Conservation (phyloP, 176 grass and related monocot genomes). For the Calamus simplicifolius region DNA sequence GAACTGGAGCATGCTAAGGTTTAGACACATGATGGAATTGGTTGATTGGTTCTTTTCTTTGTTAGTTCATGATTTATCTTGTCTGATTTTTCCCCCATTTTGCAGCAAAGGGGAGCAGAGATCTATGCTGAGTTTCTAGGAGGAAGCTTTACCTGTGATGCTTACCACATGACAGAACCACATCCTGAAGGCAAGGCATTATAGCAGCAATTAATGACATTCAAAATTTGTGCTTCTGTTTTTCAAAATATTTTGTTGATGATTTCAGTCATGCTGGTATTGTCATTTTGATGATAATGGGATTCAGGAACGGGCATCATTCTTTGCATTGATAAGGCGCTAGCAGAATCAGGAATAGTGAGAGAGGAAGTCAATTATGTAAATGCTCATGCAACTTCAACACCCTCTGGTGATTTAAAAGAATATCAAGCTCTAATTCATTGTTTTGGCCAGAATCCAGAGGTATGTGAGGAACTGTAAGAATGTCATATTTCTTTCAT, state of each 20-base stretch:
- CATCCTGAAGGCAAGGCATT: conserved; percentile 80
- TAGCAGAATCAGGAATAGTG: conserved; percentile 65
- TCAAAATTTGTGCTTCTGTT: conserved; percentile 1
- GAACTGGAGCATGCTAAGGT: conserved; percentile 99
- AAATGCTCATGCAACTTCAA: conserved; percentile 99
- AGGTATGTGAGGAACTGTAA: conserved; percentile 39
- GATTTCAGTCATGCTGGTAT: neutral
- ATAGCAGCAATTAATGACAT: neutral
- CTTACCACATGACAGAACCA: conserved; percentile 97
- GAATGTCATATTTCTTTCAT: conserved; percentile 4
- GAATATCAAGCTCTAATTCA: conserved; percentile 84
- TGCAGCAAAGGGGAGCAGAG: conserved; percentile 85
- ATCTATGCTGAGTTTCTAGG: conserved; percentile 97
- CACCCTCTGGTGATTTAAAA: conserved; percentile 83
- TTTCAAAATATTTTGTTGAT: neutral
- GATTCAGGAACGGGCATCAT: conserved; percentile 71
- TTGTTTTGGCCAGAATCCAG: conserved; percentile 82
- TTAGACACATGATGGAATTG: no score
- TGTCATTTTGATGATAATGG: conserved; percentile 20
- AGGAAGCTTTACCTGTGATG: conserved; percentile 99
- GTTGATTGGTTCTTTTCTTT: neutral
- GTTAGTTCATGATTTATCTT: neutral
- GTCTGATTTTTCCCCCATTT: neutral
- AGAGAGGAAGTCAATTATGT: conserved; percentile 95
- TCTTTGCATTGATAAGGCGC: conserved; percentile 95